Evolutionary conservation across 768 basidiomycete genomes (phyloP), one percentile per base, ranked within the genome.

Genomic region (Imleria badia): DNA sequence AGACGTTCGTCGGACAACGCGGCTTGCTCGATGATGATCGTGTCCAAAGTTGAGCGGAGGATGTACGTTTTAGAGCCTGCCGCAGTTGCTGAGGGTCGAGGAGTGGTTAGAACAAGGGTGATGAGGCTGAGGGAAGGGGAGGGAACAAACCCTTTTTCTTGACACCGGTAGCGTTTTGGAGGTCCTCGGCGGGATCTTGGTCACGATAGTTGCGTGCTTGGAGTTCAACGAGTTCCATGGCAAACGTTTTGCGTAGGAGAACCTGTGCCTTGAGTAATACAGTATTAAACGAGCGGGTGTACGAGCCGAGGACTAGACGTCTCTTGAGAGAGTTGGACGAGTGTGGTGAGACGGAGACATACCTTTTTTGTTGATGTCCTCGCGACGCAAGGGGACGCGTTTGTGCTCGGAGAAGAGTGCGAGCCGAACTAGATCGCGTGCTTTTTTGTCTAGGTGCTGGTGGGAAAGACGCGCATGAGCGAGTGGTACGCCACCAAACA

Each of bases 301-400:
- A 61, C 14, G 75, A 72, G 3, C 77, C 78, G 26, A 85, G 66
- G 1, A 85, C 82, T 83, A 7, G 29, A 40, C 13, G 20, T 2
- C 8, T 39, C 17, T 26, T 42, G 12, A 31, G 20, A 8, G 17
- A 13, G 15, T 8, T 1, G 20, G 14, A 52, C 0, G 23, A 19
- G 40, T 5, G 8, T 15, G 20, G 5, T 9, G 20, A 19, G n/a
- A 10, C 17, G 14, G 19, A 26, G 5, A 1, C 31, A 34, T 15
- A 86, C 94, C 84, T 78, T 90, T 90, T 73, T 94, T 94, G 36
- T 79, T 83, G 46, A 95, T 89, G 38, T 96, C 93, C n/a, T 94
- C 89, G 38, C 91, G 78, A 35, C 81, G 80, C 45, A 97, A 70
- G 3, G 84, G 77, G 12, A 74, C 69, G 47, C 91, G 79, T 65